These are phyloP conservation scores for Leishmania major DNA, from an alignment of 208 protist genomes.

Conservation along the genomic window DNA sequence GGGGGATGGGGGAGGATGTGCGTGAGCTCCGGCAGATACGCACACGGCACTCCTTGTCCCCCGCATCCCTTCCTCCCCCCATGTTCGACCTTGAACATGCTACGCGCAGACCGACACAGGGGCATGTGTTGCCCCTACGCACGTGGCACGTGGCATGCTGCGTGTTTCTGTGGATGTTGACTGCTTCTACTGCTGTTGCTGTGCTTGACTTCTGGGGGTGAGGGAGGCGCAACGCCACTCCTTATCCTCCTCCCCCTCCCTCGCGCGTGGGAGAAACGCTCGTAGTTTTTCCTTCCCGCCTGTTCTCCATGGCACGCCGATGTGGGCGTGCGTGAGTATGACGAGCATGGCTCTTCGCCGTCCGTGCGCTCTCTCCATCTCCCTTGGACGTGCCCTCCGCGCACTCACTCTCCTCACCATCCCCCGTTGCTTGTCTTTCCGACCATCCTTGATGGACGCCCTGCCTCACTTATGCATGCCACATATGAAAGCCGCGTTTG, in stretches of 20 bases:
- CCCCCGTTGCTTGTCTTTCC: not conserved
- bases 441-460: not conserved
- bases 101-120: not conserved
- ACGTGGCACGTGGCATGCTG: not conserved
- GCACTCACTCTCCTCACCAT: not conserved
- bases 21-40: not conserved
- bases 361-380: slow-evolving; percentile 7
- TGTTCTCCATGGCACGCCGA: not conserved
- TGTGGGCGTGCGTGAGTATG: not conserved
- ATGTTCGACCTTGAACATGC: not conserved
- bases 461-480: not conserved
- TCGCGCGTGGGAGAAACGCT: not conserved
- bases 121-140: not conserved
- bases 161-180: not conserved
- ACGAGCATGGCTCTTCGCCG: not conserved
- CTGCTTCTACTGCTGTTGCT: not conserved
- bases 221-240: not conserved
- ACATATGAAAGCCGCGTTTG: not conserved
- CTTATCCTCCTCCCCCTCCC: not conserved
- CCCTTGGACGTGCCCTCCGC: not conserved
- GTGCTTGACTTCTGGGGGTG: not conserved
- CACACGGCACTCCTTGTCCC: not conserved
- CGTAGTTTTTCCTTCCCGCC: not conserved
- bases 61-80: not conserved
- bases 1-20: not conserved